phyloP scores from a whole-genome alignment of 2,329 filamentous ascomycete species.

The Colletotrichum chrysophilum region DNA sequence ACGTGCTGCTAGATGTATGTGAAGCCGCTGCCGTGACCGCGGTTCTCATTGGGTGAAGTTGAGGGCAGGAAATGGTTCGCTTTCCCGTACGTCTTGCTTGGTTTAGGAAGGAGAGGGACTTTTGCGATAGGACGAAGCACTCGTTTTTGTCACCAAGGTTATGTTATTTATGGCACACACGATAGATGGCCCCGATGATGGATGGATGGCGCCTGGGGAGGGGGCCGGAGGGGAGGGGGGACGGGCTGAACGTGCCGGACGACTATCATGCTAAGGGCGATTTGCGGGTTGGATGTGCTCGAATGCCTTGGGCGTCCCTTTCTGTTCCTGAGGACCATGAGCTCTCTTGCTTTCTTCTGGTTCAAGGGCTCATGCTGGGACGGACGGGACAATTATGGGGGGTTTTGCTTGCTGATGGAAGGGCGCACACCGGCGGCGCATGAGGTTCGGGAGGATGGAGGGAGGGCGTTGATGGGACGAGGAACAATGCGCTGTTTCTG shows the following conservation, averaged over 20 bases:
- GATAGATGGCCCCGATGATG: not conserved
- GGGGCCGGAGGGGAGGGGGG: not conserved
- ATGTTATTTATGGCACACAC: not conserved
- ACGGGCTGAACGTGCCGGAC: slow-evolving; percentile 16
- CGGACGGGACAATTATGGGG: not conserved
- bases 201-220: not conserved
- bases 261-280: not conserved
- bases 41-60: not conserved
- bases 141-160: not conserved
- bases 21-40: not conserved
- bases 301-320: not conserved
- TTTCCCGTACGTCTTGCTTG: not conserved
- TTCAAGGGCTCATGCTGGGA: not conserved
- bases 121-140: not conserved
- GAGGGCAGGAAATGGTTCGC: not conserved
- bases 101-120: not conserved
- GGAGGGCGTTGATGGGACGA: slow-evolving; percentile 14
- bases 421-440: not conserved
- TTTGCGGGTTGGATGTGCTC: not conserved
- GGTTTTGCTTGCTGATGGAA: not conserved
- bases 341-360: not conserved
- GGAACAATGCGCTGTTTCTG: slow-evolving; percentile 22
- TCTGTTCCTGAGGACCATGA: not conserved
- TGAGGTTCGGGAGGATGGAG: slow-evolving; percentile 7
- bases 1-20: not conserved